Evolutionary conservation across 768 basidiomycete genomes (phyloP).

Genomic region (Phlebiopsis gigantea): DNA sequence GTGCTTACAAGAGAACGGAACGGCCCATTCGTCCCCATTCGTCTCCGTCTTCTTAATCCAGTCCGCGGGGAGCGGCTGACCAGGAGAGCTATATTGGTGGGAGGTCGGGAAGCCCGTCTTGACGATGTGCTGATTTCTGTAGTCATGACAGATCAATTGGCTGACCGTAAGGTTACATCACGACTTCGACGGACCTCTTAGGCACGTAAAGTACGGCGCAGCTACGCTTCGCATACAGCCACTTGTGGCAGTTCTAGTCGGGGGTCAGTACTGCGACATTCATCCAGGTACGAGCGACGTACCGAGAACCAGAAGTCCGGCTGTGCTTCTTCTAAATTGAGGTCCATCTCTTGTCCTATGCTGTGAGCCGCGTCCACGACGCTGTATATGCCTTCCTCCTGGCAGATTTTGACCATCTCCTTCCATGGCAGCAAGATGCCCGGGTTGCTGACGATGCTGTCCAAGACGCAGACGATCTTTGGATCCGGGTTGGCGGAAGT

Average conservation of each 20-base stretch:
- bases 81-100: constrained; percentile 42
- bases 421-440: constrained; percentile 65
- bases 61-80: constrained; percentile 23
- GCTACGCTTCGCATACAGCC: constrained; percentile 65
- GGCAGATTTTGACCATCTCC: constrained; percentile 56
- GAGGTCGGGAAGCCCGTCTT: constrained; percentile 53
- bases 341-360: constrained; percentile 58
- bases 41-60: constrained; percentile 15
- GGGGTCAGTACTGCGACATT: background rate
- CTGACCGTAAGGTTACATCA: no score
- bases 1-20: constrained; percentile 48
- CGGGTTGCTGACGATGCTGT: constrained; percentile 56
- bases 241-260: constrained; percentile 78
- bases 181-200: constrained; percentile 37
- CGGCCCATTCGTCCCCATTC: constrained; percentile 34
- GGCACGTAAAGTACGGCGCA: constrained; percentile 72
- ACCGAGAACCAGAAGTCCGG: constrained; percentile 83
- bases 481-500: constrained; percentile 14
- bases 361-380: constrained; percentile 77
- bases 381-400: constrained; percentile 51
- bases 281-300: constrained; percentile 17
- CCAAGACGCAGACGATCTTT: constrained; percentile 62
- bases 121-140: constrained; percentile 58
- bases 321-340: constrained; percentile 44
- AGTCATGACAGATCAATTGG: background rate